Evolutionary conservation across 345 rosid genomes (phyloP).

Genomic region (Eucalyptus erythrocorys): DNA sequence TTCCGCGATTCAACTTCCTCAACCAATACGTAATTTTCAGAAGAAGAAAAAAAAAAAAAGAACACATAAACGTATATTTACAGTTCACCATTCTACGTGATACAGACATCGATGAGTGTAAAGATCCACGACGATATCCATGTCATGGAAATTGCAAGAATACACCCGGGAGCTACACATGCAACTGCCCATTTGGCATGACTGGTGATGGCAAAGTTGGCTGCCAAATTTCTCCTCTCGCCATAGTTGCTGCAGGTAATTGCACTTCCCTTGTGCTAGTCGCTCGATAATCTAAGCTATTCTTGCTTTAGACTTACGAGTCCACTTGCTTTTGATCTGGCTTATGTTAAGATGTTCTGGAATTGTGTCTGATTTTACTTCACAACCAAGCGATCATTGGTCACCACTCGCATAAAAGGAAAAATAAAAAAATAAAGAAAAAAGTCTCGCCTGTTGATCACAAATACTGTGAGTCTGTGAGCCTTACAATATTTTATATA

Average conservation of each 20-base stretch:
- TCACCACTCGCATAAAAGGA: background rate
- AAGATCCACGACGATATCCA: background rate
- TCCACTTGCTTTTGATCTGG: background rate
- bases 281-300: background rate
- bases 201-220: background rate
- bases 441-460: background rate
- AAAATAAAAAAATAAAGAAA: too few relatives aligned
- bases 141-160: background rate
- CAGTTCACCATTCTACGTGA: too few relatives aligned
- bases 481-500: too few relatives aligned
- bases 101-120: background rate
- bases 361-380: background rate
- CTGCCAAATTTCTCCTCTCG: background rate
- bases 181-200: background rate
- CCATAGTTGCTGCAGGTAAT: background rate
- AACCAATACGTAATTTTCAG: too few relatives aligned
- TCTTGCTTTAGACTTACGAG: background rate
- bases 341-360: too few relatives aligned
- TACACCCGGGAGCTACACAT: background rate
- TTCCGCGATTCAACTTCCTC: too few relatives aligned
- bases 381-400: background rate
- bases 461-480: too few relatives aligned
- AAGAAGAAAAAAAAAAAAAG: too few relatives aligned
- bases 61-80: too few relatives aligned
- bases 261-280: background rate